These are phyloP conservation scores for Elongisporangium senticosum DNA, from an alignment of 352 stramenopile genomes.

Conservation along the genomic window DNA sequence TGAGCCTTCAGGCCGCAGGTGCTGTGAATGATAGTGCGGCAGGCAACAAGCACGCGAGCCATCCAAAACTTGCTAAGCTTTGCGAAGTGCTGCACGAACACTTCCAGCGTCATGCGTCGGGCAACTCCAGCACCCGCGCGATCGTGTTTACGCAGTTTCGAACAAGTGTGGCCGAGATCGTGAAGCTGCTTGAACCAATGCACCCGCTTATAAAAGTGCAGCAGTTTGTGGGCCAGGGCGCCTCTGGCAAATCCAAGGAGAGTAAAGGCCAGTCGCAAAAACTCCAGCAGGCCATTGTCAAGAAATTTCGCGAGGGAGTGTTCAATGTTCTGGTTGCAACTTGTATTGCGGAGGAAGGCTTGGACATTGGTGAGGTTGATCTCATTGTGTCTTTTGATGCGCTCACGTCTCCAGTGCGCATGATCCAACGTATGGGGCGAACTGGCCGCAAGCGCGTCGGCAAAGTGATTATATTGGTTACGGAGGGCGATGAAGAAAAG, in stretches of 20 bases:
- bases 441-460: constrained; percentile 95
- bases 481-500: constrained; percentile 86
- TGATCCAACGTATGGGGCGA: constrained; percentile 94
- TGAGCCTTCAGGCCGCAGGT: constrained; percentile 30
- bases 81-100: constrained; percentile 85
- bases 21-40: constrained; percentile 8
- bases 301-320: constrained; percentile 76
- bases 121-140: constrained; percentile 82
- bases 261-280: constrained; percentile 92
- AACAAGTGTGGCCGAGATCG: constrained; percentile 93
- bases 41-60: constrained; percentile 19
- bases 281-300: constrained; percentile 93
- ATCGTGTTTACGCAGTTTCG: constrained; percentile 99
- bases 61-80: constrained; percentile 90
- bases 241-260: constrained; percentile 74
- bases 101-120: constrained; percentile 64
- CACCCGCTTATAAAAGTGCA: constrained; percentile 83
- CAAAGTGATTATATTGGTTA: constrained; percentile 84
- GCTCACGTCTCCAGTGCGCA: constrained; percentile 92
- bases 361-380: constrained; percentile 95
- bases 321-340: constrained; percentile 94
- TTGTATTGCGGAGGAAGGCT: constrained; percentile 94
- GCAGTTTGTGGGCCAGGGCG: constrained; percentile 92
- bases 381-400: constrained; percentile 93
- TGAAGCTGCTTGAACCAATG: constrained; percentile 62